phyloP scores from a whole-genome alignment of 495 filamentous ascomycete species.

The Achaetomiella virescens region DNA sequence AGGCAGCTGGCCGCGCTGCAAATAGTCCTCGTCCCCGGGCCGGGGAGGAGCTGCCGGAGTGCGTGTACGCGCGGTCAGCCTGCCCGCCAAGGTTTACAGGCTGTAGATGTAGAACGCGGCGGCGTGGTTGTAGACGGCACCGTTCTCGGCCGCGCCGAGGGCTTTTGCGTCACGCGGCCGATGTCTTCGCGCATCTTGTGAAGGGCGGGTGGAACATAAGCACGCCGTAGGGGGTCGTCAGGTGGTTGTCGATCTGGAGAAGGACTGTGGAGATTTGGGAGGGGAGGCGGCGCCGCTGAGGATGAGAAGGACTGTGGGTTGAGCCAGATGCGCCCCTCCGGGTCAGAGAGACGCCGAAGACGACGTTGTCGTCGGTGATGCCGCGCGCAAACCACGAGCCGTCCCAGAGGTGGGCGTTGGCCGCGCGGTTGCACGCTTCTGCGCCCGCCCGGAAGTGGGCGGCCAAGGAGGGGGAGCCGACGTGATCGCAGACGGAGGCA shows the following conservation, averaged over 20 bases:
- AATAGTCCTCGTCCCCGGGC: slow-evolving; percentile 47
- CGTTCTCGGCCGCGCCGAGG: slow-evolving; percentile 51
- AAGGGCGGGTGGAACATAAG: slow-evolving; percentile 50
- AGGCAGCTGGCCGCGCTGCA: slow-evolving; percentile 49
- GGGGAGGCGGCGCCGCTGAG: slow-evolving; percentile 44
- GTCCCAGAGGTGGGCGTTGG: slow-evolving; percentile 50
- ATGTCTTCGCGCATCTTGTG: slow-evolving; percentile 52
- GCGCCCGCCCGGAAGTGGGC: slow-evolving; percentile 39
- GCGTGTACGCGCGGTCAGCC: slow-evolving; percentile 43
- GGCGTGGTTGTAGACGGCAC: slow-evolving; percentile 52
- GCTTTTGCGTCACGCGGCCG: slow-evolving; percentile 55
- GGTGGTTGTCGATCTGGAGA: slow-evolving; percentile 43
- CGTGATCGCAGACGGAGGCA: slow-evolving; percentile 46
- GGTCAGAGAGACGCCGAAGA: slow-evolving; percentile 46
- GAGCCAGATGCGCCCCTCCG: slow-evolving; percentile 51
- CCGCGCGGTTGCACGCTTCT: slow-evolving; percentile 42
- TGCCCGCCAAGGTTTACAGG: slow-evolving; percentile 45
- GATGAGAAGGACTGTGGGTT: slow-evolving; percentile 52
- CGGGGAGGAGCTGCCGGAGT: slow-evolving; percentile 49
- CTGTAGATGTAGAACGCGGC: slow-evolving; percentile 48
- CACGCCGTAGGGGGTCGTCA: slow-evolving; percentile 47
- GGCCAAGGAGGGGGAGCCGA: slow-evolving; percentile 35
- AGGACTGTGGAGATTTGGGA: slow-evolving; percentile 42
- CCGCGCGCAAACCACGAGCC: slow-evolving; percentile 52
- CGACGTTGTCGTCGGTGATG: slow-evolving; percentile 50